Evolutionary conservation across 805 yeast species (phyloP), one percentile per base, ranked within the genome.

Genomic region (Ogataea nitratoaversa): DNA sequence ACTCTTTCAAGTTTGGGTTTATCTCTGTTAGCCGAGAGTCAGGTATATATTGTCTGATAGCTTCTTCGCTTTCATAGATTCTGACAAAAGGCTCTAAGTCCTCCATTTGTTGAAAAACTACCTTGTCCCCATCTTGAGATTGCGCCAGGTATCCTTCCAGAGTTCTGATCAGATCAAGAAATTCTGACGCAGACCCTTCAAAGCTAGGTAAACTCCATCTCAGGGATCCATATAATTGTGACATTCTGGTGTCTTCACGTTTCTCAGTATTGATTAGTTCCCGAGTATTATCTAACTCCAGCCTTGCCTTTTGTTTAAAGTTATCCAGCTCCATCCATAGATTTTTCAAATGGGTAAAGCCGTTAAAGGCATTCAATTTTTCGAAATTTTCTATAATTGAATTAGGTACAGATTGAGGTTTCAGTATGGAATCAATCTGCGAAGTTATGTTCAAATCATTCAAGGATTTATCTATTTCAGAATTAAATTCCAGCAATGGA

Each of bases 41-140:
- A 2, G 82, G 82, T 8, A 76, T 55, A 40, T 51, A 63, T 16
- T 50, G 45, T 18, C 47, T 49, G 11, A 76, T 49, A 3, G 55
- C 40, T 2, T 62, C 62, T 27, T 49, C 52, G 8, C 43, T 32
- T 13, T 52, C 53, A 43, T 70, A 72, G 5, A 73, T 58, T 30
- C 57, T 62, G 18, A 87, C 49, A 8, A 58, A 53, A 1, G 71
- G 67, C 40, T 70, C 73, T 35, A 84, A 66, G n/a, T 71, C 67
- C 1, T 56, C 47, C 46, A 78, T 75, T 35, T 74, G 73, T 3
- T 61, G 56, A 5, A 59, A 49, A 0, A 86, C 74, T 2, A 72
- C 63, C 3, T 58, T 58, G 58, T 89, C 95, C 8, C 93, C 84
- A 3, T 63, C 53, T 22, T 63, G 60, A 1, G 95, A 93, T 45